A percentile compares a stretch with the other conserved stretches of the same genome.
phyloP scores from a whole-genome alignment of 805 yeast genomes.

The Cyberlindnera meyerae region DNA sequence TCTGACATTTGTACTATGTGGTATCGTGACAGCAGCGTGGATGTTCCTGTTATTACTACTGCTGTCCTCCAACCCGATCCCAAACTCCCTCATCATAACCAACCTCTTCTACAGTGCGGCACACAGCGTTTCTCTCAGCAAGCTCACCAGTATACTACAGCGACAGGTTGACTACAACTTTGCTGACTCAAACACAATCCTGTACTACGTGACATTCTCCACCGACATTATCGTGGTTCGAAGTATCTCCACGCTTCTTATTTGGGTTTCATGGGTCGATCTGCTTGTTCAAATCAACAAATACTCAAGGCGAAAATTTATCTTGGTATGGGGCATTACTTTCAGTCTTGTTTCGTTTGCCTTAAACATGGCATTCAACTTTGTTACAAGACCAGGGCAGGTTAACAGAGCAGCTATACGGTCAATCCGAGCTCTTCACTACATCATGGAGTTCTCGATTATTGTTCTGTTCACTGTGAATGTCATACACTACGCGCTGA shows the following conservation, averaged over 20 bases:
- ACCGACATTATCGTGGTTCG: slow-evolving; percentile 35
- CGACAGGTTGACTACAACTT: slow-evolving; percentile 48
- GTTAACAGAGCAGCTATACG: not conserved
- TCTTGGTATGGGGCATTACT: slow-evolving; percentile 29
- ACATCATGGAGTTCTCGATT: slow-evolving; percentile 28
- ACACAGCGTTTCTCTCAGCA: slow-evolving; percentile 46
- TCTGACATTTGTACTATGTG: slow-evolving; percentile 47
- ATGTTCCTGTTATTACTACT: slow-evolving; percentile 55
- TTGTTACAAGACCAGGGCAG: slow-evolving; percentile 6
- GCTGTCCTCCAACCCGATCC: slow-evolving; percentile 53
- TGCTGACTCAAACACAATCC: slow-evolving; percentile 45
- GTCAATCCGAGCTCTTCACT: slow-evolving; percentile 26
- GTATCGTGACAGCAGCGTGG: slow-evolving; percentile 63
- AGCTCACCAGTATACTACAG: slow-evolving; percentile 41
- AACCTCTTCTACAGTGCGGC: slow-evolving; percentile 52
- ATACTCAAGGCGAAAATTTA: slow-evolving; percentile 27
- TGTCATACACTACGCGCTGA: slow-evolving; percentile 34
- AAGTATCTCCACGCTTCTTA: slow-evolving; percentile 38
- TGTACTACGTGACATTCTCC: slow-evolving; percentile 33
- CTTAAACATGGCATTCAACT: slow-evolving; percentile 21
- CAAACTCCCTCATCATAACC: slow-evolving; percentile 51
- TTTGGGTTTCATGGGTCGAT: slow-evolving; percentile 53
- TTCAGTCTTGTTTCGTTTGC: slow-evolving; percentile 28
- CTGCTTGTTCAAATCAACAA: slow-evolving; percentile 37
- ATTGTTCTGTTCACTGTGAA: slow-evolving; percentile 28